Evolutionary conservation across 495 filamentous ascomycete species (phyloP).

Genomic region (Aspergillus indologenus): DNA sequence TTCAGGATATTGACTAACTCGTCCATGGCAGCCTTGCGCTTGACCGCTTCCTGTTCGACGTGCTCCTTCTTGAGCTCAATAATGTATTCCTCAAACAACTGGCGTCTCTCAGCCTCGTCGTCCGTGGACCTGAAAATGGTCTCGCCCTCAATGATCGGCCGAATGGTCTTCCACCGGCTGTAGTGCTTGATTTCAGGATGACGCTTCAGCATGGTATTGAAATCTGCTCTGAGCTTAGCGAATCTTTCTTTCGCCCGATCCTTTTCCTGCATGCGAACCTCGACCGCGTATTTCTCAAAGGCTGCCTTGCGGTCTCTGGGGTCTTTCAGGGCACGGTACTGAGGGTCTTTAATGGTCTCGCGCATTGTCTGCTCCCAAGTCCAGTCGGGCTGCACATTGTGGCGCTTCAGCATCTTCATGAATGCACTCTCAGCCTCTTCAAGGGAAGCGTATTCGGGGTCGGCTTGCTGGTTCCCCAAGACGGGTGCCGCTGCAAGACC

Average conservation of each 20-base stretch:
- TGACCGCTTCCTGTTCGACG: constrained; percentile 65
- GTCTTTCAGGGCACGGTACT: constrained; percentile 91
- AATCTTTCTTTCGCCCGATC: constrained; percentile 92
- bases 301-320: constrained; percentile 87
- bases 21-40: constrained; percentile 79
- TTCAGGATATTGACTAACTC: constrained; percentile 78
- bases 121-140: constrained; percentile 90
- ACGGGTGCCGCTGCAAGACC: constrained; percentile 57
- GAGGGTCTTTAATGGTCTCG: constrained; percentile 85
- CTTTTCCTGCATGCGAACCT: constrained; percentile 89
- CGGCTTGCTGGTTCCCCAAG: constrained; percentile 61
- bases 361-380: constrained; percentile 89
- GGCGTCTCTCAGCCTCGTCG: constrained; percentile 82
- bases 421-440: constrained; percentile 96
- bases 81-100: constrained; percentile 94
- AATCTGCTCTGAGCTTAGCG: constrained; percentile 89
- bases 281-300: constrained; percentile 92
- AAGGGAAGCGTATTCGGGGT: constrained; percentile 77
- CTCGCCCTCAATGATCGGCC: constrained; percentile 92
- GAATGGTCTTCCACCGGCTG: constrained; percentile 95
- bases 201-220: constrained; percentile 91
- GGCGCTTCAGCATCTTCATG: constrained; percentile 81
- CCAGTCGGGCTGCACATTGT: constrained; percentile 85
- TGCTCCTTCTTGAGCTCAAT: constrained; percentile 75
- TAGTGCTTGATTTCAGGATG: constrained; percentile 98